phyloP scores from a whole-genome alignment of 2,329 filamentous ascomycete species.

The Botrytis tulipae region DNA sequence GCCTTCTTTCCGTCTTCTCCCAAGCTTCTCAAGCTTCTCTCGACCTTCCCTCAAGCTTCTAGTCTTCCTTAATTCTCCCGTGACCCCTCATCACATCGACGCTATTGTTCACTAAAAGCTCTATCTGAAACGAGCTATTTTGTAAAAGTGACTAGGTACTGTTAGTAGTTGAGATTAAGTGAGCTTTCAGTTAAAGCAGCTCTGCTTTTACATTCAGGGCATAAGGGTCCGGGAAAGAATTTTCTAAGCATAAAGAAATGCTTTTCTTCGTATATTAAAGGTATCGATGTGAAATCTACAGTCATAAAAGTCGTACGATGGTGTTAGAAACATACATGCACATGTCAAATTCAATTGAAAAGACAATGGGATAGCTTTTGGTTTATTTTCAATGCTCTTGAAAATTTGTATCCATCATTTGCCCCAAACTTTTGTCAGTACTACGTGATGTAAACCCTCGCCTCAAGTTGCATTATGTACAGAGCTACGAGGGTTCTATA shows the following conservation, averaged over 20 bases:
- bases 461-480: neutral
- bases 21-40: neutral
- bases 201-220: neutral
- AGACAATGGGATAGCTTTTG: rapidly evolving
- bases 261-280: neutral
- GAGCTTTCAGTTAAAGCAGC: neutral
- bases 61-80: neutral
- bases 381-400: neutral
- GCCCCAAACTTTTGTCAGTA: neutral
- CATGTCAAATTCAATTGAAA: neutral
- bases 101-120: neutral
- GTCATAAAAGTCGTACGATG: neutral
- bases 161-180: neutral
- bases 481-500: neutral
- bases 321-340: neutral
- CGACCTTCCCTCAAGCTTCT: neutral
- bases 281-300: neutral
- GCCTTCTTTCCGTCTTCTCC: neutral
- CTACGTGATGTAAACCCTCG: neutral
- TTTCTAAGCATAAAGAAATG: neutral
- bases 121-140: neutral
- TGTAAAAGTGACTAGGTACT: neutral
- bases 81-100: neutral
- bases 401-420: neutral
- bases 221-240: neutral